Percentiles rank a stretch among this genome's conserved stretches.
Evolutionary conservation across 208 protist species (phyloP).

Genomic region (Trypanosoma scelopori): DNA sequence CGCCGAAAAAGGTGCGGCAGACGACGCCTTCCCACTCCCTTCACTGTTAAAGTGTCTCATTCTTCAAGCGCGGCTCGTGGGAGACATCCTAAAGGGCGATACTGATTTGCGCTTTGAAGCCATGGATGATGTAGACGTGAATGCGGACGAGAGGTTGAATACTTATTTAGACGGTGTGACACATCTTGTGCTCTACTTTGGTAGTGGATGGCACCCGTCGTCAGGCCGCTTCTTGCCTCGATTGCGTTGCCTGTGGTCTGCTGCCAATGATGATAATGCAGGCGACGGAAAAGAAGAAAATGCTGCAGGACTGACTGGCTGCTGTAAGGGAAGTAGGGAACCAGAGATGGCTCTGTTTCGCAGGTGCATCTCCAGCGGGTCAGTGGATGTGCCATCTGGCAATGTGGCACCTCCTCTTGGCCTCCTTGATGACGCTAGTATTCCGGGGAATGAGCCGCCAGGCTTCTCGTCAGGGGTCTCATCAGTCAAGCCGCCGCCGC

Average conservation of each 20-base stretch:
- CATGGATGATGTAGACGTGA: background rate
- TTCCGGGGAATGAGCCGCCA: background rate
- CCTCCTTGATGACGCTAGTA: background rate
- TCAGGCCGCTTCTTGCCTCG: conserved; percentile 33
- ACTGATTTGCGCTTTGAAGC: background rate
- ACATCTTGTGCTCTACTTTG: conserved; percentile 59
- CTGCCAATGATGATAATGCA: conserved; percentile 22
- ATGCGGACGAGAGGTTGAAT: background rate
- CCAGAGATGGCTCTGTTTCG: conserved; percentile 20
- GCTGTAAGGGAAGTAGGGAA: conserved; percentile 12
- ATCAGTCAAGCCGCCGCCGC: background rate
- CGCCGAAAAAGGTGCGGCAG: background rate
- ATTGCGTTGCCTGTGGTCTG: conserved; percentile 32
- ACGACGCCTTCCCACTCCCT: background rate
- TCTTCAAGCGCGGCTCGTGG: conserved; percentile 8
- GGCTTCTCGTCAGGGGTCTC: conserved; percentile 11
- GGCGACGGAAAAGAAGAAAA: background rate
- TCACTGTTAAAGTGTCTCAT: conserved; percentile 17
- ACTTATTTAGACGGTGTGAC: conserved; percentile 26
- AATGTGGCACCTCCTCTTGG: background rate
- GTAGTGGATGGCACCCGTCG: conserved; percentile 59
- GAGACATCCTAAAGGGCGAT: conserved; percentile 13
- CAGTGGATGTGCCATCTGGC: background rate
- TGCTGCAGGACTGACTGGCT: background rate
- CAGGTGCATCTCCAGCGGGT: conserved; percentile 6